phyloP scores from a whole-genome alignment of 2,329 filamentous ascomycete species.

The Cladophialophora bantiana region DNA sequence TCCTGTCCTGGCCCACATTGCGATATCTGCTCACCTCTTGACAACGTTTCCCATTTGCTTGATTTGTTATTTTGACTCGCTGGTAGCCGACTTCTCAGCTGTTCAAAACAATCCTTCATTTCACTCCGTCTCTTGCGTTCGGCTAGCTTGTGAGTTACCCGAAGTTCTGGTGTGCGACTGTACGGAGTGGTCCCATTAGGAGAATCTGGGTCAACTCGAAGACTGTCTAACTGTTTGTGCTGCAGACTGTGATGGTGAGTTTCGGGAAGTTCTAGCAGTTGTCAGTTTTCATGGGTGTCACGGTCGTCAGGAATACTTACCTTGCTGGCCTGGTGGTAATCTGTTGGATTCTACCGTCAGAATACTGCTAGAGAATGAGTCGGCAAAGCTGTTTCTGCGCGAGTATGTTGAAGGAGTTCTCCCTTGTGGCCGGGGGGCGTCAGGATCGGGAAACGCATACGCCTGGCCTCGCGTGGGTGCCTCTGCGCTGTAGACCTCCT shows the following conservation, averaged over 20 bases:
- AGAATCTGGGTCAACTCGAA: conserved; percentile 56
- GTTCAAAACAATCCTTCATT: conserved; percentile 61
- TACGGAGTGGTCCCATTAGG: conserved; percentile 54
- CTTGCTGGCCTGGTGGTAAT: conserved; percentile 56
- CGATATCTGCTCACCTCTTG: conserved; percentile 47
- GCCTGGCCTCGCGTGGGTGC: conserved; percentile 58
- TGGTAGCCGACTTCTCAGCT: conserved; percentile 53
- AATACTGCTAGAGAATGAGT: conserved; percentile 56
- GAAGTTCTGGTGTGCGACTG: conserved; percentile 57
- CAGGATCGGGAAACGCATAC: conserved; percentile 60
- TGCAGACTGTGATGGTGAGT: conserved; percentile 57
- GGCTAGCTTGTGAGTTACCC: conserved; percentile 59
- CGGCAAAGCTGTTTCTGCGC: conserved; percentile 55
- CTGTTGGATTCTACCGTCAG: conserved; percentile 63
- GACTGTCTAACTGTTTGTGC: conserved; percentile 56
- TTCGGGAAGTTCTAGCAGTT: conserved; percentile 52
- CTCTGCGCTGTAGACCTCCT: conserved; percentile 59
- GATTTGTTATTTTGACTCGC: conserved; percentile 58
- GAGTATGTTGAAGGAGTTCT: conserved; percentile 48
- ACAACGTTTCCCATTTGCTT: conserved; percentile 61
- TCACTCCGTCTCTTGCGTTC: conserved; percentile 60
- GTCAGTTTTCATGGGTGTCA: conserved; percentile 16
- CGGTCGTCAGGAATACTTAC: conserved; percentile 43
- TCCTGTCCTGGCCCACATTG: background rate
- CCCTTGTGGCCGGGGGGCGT: conserved; percentile 46